These are phyloP conservation scores for Thalia dealbata DNA, from an alignment of 176 grass and related monocot genomes.

Conservation along the genomic window DNA sequence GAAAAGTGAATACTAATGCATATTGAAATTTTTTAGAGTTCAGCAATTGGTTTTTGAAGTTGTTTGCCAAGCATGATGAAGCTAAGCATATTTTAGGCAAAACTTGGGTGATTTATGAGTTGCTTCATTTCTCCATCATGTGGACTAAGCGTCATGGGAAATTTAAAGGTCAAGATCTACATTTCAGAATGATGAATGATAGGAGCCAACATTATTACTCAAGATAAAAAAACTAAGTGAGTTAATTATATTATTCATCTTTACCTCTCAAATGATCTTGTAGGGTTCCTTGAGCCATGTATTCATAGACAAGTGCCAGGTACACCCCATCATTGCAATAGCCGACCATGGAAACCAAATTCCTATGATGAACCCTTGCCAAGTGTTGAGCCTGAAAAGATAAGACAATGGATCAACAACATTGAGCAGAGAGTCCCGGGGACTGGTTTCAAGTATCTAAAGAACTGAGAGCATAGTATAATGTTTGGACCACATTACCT, in stretches of 20 bases:
- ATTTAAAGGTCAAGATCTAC: background rate
- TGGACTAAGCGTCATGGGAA: background rate
- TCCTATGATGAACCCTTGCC: slow-evolving; percentile 13
- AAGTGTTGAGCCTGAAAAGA: slow-evolving; percentile 15
- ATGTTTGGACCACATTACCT: slow-evolving; percentile 24
- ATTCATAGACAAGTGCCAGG: slow-evolving; percentile 15
- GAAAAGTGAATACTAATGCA: background rate
- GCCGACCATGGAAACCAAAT: slow-evolving; percentile 16
- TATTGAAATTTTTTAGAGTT: background rate
- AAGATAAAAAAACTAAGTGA: background rate
- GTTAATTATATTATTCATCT: background rate
- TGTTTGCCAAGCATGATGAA: background rate
- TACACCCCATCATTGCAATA: slow-evolving; percentile 10
- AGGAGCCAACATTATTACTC: background rate
- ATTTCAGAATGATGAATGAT: background rate
- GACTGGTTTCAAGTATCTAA: background rate
- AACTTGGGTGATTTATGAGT: too few species aligned
- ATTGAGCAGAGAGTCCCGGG: too few species aligned
- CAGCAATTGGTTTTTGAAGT: background rate
- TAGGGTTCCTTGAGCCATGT: slow-evolving; percentile 17
- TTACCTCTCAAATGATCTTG: slow-evolving; percentile 12
- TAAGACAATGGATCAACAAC: background rate
- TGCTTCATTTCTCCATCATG: too few species aligned
- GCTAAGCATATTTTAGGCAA: background rate
- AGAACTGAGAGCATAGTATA: background rate